Conservation (phyloP, 305 asterid genomes). For the Striga hermonthica region DNA sequence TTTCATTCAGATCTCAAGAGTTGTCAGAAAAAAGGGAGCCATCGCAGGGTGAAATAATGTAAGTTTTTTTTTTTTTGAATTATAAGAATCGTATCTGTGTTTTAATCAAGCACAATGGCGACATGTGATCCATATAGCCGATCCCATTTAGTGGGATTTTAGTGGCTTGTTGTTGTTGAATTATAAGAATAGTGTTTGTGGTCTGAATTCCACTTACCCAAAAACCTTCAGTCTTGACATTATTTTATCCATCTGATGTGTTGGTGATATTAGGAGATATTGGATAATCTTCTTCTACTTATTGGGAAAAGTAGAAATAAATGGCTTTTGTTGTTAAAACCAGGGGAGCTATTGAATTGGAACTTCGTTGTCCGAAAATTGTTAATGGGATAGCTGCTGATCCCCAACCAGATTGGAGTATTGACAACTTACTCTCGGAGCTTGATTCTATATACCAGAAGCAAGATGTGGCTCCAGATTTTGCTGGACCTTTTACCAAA, state of each 20-base stretch:
- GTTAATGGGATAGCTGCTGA: slow-evolving; percentile 61
- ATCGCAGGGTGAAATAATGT: neutral
- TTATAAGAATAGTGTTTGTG: too few relatives aligned
- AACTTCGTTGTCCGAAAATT: slow-evolving; percentile 43
- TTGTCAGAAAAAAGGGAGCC: too few relatives aligned
- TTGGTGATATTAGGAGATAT: slow-evolving; percentile 9
- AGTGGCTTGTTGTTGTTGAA: too few relatives aligned
- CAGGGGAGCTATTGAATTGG: slow-evolving; percentile 57
- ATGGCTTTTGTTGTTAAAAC: slow-evolving; percentile 28
- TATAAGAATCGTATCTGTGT: too few relatives aligned
- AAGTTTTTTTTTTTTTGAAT: neutral
- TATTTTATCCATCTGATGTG: neutral
- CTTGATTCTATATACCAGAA: slow-evolving; percentile 54
- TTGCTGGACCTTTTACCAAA: slow-evolving; percentile 47
- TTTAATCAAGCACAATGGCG: too few relatives aligned
- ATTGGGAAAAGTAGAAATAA: slow-evolving; percentile 18
- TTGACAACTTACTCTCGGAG: slow-evolving; percentile 56
- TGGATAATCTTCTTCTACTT: neutral
- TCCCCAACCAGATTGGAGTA: slow-evolving; percentile 88
- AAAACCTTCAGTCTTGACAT: slow-evolving; percentile 11
- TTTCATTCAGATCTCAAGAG: too few relatives aligned
- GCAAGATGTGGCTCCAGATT: slow-evolving; percentile 34
- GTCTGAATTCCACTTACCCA: neutral
- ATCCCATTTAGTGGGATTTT: too few relatives aligned
- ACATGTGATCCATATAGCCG: too few relatives aligned